Conservation (phyloP, 2,329 filamentous ascomycete genomes). For the Coleophoma crateriformis region DNA sequence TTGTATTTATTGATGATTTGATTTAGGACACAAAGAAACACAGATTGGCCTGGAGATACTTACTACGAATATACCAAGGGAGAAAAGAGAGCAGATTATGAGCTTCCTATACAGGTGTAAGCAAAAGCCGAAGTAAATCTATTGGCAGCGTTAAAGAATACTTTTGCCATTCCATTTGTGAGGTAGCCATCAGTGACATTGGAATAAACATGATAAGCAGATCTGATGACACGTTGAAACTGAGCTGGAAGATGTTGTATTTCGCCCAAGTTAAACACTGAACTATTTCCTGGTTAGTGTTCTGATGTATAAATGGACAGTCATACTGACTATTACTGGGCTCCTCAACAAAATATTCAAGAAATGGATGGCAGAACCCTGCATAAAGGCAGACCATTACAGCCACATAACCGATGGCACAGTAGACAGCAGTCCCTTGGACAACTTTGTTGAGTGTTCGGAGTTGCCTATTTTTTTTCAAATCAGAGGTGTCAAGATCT, state of each 20-base stretch:
- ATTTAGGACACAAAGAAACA: no score
- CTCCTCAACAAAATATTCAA: not conserved
- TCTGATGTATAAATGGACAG: not conserved
- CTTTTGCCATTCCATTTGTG: not conserved
- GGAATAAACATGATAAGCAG: not conserved
- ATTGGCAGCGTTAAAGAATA: not conserved
- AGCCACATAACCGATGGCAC: not conserved
- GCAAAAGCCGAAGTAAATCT: not conserved
- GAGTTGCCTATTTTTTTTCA: not conserved
- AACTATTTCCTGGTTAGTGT: not conserved
- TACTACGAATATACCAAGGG: not conserved
- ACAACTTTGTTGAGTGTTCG: not conserved
- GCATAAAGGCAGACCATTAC: not conserved
- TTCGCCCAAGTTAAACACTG: not conserved
- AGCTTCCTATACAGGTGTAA: not conserved
- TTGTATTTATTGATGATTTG: no score
- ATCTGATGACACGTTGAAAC: not conserved
- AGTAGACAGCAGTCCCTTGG: not conserved
- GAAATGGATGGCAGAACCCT: slow-evolving; percentile 1
- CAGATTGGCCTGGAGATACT: not conserved
- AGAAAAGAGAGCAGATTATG: not conserved
- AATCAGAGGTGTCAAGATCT: not conserved
- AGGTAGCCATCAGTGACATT: not conserved
- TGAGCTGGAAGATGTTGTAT: not conserved
- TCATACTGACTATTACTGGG: not conserved